phyloP scores from a whole-genome alignment of 306 rosid genomes.

The Delonix regia region DNA sequence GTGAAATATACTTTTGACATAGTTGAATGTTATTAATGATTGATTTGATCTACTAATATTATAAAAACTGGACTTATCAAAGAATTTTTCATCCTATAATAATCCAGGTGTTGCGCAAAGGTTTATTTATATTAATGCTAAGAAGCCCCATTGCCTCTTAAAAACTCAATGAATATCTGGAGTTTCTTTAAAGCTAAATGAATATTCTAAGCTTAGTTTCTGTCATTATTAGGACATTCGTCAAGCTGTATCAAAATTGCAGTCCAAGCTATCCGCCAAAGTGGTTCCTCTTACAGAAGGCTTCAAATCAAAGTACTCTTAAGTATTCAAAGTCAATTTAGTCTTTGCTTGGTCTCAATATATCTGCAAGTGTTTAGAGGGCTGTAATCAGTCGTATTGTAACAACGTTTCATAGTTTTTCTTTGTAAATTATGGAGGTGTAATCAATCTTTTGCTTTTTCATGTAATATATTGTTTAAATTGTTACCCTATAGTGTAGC shows the following conservation, averaged over 20 bases:
- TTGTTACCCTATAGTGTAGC: neutral
- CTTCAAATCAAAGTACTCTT: constrained; percentile 69
- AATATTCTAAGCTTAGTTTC: neutral
- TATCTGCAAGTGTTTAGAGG: constrained; percentile 1
- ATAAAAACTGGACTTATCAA: neutral
- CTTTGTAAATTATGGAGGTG: constrained; percentile 40
- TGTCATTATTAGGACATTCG: constrained; percentile 73
- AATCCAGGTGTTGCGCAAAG: neutral
- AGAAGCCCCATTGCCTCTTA: neutral
- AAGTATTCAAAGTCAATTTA: constrained; percentile 11
- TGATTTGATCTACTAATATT: neutral
- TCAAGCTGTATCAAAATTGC: constrained; percentile 76
- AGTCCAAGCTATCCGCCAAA: constrained; percentile 74
- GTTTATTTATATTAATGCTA: neutral
- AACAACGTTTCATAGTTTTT: constrained; percentile 12
- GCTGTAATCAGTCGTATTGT: constrained; percentile 7
- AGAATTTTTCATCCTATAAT: neutral
- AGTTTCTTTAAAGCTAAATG: neutral
- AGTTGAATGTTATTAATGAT: neutral
- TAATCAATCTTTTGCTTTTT: neutral
- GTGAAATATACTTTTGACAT: neutral
- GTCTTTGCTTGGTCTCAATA: neutral
- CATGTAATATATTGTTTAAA: neutral
- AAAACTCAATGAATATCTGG: constrained; percentile 3
- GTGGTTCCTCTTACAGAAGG: constrained; percentile 93